A percentile compares a stretch with the other conserved stretches of the same genome.
phyloP scores from a whole-genome alignment of 192 early-diverging fungal genomes.

The Podila horticola region DNA sequence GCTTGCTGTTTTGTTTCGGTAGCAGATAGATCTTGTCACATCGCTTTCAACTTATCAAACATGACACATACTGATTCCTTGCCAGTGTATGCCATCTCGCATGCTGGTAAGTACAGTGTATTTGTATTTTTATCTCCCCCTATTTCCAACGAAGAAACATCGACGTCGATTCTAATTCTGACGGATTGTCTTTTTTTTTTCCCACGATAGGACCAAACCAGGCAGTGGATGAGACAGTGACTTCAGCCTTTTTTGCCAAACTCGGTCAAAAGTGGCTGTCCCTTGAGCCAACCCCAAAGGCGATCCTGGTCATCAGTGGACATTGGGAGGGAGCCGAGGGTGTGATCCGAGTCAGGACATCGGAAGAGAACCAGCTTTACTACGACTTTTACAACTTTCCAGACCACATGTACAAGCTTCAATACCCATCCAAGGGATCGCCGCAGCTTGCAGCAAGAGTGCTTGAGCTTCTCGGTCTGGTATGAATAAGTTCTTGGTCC shows the following conservation, averaged over 20 bases:
- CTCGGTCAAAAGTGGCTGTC: conserved; percentile 43
- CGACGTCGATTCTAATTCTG: background rate
- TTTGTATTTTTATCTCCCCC: no score
- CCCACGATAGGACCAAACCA: conserved; percentile 36
- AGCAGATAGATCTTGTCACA: background rate
- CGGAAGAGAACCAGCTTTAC: conserved; percentile 60
- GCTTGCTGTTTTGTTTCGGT: no score
- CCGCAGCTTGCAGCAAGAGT: conserved; percentile 63
- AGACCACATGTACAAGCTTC: conserved; percentile 61
- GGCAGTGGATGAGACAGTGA: conserved; percentile 41
- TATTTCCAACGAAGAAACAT: background rate
- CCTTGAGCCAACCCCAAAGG: conserved; percentile 64
- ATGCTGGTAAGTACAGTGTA: conserved; percentile 22
- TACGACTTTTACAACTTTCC: conserved; percentile 80
- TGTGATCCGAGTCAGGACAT: conserved; percentile 51
- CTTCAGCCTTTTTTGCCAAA: conserved; percentile 34
- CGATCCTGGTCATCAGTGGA: conserved; percentile 71
- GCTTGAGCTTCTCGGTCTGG: conserved; percentile 58
- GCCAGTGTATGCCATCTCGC: conserved; percentile 49
- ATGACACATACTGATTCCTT: conserved; percentile 25
- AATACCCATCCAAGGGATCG: conserved; percentile 65
- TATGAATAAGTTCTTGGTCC: background rate
- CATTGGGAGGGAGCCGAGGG: conserved; percentile 69
- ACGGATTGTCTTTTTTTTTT: background rate
- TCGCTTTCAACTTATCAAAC: background rate